Base-by-base conservation (phyloP, 148 eudicot genomes). In the Diospyros lotus region DNA sequence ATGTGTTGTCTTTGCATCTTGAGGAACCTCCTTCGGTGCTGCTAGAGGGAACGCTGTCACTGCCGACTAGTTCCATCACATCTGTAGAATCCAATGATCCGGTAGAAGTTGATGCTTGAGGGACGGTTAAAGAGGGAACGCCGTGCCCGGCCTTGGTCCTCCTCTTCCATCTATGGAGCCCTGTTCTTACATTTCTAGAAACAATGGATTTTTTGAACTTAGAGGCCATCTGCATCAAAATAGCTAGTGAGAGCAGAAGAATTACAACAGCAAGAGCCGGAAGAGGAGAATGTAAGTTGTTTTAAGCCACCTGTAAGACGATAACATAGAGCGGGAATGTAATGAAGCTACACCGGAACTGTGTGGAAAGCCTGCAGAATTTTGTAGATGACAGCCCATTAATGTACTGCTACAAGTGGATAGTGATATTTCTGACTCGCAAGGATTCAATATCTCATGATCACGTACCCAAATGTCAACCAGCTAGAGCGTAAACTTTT, bases 321-420 rank as follows among this genome's bases (percentile, higher is more conserved):
- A 92, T 92, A 58, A 92, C 92, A 73, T 88, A 92, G 62, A 89
- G 89, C 4, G 97, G 94, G 64, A 92, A 90, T 75, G 92, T 92
- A 78, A 87, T 81, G 76, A 85, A 92, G 85, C 93, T 92, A 77
- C 90, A 92, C 93, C 94, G 90, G 67, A 89, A 73, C 77, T 92
- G 94, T 41, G 97, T 80, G 67, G 85, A 74, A 52, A 87, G 39
- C 80, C 97, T 89, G 87, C 81, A 80, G 6, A 50, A 55, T 74
- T 43, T 1, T 40, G 64, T 6, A 50, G 50, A 4, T 40, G 41
- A 6, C 15, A 9, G 3, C 2, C 3, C 5, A 9, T n/a, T 11
- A 3, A 11, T 60, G 14, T 52, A 14, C 17, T 2, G 28, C 54
- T 6, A 52, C 4, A 68, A 28, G 28, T 28, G 28, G 1, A 52